Conservation (phyloP, 1,139 yeast species). For the Suhomyces ambrosiae region DNA sequence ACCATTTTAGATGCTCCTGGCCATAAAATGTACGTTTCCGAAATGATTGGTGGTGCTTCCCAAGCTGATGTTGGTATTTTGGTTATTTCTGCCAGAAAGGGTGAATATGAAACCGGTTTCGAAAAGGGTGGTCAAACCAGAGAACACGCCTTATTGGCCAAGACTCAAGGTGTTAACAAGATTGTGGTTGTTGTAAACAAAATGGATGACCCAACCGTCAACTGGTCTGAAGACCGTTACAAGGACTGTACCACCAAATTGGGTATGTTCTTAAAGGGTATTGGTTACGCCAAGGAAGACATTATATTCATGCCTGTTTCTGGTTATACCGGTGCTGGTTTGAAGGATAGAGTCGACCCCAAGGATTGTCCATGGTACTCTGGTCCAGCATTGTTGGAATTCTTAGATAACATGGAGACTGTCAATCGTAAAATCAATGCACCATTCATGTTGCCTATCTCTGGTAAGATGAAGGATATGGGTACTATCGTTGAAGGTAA, state of each 20-base stretch:
- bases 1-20: constrained; percentile 99
- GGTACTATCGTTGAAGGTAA: constrained; percentile 98
- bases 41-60: constrained; percentile 99
- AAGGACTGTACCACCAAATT: constrained; percentile 91
- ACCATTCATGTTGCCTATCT: constrained; percentile 95
- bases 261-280: constrained; percentile 76
- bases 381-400: constrained; percentile 92
- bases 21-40: constrained; percentile 96
- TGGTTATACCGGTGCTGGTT: constrained; percentile 96
- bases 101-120: constrained; percentile 98
- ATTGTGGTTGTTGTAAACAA: constrained; percentile 92
- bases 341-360: constrained; percentile 78
- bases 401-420: constrained; percentile 78
- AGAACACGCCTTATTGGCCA: constrained; percentile 96
- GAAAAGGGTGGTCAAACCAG: constrained; percentile 99
- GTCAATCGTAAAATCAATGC: constrained; percentile 87
- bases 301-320: constrained; percentile 95
- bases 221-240: constrained; percentile 94
- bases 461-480: constrained; percentile 92
- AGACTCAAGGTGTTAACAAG: constrained; percentile 96
- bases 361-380: constrained; percentile 87
- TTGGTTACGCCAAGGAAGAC: constrained; percentile 87
- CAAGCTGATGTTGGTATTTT: constrained; percentile 98
- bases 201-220: constrained; percentile 98
- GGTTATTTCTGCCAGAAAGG: constrained; percentile 97